Percentiles rank a stretch among this genome's conserved stretches.
phyloP scores from a whole-genome alignment of 2,329 filamentous ascomycete genomes.

The Colletotrichum acutatum region DNA sequence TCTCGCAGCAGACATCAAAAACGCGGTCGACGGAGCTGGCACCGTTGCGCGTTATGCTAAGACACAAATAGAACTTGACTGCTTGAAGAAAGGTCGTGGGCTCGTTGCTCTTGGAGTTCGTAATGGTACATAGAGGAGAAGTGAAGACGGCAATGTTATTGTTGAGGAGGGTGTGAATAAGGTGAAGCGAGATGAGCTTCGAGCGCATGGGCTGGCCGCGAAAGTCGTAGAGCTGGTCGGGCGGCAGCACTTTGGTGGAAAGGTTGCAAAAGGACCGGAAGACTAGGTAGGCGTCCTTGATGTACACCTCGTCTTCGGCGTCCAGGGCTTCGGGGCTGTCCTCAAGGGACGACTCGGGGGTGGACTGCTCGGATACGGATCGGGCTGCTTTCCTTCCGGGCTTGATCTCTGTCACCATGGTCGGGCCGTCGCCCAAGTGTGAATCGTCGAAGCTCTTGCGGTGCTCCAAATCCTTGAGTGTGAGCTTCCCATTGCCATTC shows the following conservation, averaged over 20 bases:
- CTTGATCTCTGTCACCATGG: constrained; percentile 73
- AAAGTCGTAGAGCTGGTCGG: constrained; percentile 92
- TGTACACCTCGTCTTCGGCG: constrained; percentile 92
- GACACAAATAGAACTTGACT: constrained; percentile 95
- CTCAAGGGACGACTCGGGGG: constrained; percentile 63
- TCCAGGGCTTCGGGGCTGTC: constrained; percentile 71
- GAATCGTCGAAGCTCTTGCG: constrained; percentile 77
- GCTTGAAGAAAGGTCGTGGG: constrained; percentile 93
- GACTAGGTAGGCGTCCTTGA: constrained; percentile 95
- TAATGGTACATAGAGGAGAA: constrained; percentile 91
- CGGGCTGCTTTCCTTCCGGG: constrained; percentile 53
- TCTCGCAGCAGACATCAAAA: constrained; percentile 95
- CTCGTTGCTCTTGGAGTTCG: constrained; percentile 88
- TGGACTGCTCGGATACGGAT: constrained; percentile 65
- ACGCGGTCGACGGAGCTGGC: constrained; percentile 92
- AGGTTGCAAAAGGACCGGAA: constrained; percentile 98
- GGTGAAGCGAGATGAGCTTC: constrained; percentile 92
- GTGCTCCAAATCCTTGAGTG: constrained; percentile 74
- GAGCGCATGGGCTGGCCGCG: constrained; percentile 97
- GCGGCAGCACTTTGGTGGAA: constrained; percentile 88
- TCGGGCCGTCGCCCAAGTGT: constrained; percentile 73
- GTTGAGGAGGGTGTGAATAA: constrained; percentile 94
- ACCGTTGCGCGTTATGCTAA: constrained; percentile 94
- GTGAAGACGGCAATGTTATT: constrained; percentile 93
- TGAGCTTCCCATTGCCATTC: constrained; percentile 64